Percentiles rank a stretch among this genome's conserved stretches.
Conservation (phyloP, 768 basidiomycete genomes). For the Pulveroboletus sp. region DNA sequence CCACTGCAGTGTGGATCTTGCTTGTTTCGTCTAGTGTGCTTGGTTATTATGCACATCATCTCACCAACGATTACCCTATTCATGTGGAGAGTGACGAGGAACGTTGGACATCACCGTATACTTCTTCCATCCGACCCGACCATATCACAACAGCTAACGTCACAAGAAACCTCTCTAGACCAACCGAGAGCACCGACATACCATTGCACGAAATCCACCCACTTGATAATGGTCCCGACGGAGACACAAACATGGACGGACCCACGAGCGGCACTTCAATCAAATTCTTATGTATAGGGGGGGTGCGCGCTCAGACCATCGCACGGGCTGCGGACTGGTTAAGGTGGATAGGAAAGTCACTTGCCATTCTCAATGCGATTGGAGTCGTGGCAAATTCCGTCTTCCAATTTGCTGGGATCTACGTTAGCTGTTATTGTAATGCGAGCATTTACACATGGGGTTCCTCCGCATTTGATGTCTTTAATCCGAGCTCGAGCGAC, state of each 20-base stretch:
- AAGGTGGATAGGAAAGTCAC: constrained; percentile 20
- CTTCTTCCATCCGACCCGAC: no score
- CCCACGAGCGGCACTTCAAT: no score
- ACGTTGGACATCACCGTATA: no score
- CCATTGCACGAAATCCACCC: background rate
- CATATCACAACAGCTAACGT: no score
- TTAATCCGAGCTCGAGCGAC: constrained; percentile 17
- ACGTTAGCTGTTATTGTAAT: constrained; percentile 24
- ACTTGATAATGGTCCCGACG: background rate
- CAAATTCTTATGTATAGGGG: no score
- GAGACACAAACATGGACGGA: background rate
- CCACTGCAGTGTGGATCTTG: constrained; percentile 26
- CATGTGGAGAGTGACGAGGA: background rate
- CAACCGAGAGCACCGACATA: no score
- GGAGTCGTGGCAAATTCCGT: constrained; percentile 20
- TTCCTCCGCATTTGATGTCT: constrained; percentile 17
- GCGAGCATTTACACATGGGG: constrained; percentile 17
- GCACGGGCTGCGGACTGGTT: constrained; percentile 8
- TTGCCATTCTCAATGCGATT: constrained; percentile 25
- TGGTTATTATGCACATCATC: background rate
- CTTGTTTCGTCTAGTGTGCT: constrained; percentile 25
- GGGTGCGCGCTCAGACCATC: background rate
- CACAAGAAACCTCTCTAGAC: no score
- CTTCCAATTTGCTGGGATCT: constrained; percentile 19
- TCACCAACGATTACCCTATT: background rate